phyloP scores from a whole-genome alignment of 208 protist genomes.

The Acanthamoeba healyi region DNA sequence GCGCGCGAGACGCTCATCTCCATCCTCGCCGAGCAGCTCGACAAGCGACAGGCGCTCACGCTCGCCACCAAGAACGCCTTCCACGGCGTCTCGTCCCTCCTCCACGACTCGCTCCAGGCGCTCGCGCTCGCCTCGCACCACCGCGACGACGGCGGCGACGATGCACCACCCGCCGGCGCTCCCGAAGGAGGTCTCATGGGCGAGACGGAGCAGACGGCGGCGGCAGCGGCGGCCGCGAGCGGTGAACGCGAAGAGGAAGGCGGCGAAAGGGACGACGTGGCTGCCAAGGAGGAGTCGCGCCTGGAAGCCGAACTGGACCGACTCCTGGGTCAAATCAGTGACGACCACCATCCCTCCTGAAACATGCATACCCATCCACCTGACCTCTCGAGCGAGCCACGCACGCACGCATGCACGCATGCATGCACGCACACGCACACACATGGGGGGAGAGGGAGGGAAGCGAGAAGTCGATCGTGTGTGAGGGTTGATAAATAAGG shows the following conservation, averaged over 20 bases:
- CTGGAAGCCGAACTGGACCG: slow-evolving; percentile 28
- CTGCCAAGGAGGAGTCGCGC: not conserved
- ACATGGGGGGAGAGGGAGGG: no score
- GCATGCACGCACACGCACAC: not conserved
- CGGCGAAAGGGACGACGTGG: not conserved
- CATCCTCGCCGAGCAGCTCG: slow-evolving; percentile 82
- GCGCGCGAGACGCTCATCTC: slow-evolving; percentile 81
- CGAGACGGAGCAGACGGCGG: not conserved
- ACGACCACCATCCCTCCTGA: not conserved
- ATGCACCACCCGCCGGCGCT: not conserved
- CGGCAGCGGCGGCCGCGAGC: not conserved
- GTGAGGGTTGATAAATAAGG: not conserved
- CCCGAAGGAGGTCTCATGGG: no score
- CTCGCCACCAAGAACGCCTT: slow-evolving; percentile 55
- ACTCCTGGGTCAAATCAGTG: not conserved
- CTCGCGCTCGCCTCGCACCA: slow-evolving; percentile 27
- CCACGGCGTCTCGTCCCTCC: slow-evolving; percentile 21
- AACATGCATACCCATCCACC: no score
- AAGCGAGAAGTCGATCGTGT: not conserved
- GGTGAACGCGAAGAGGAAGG: not conserved
- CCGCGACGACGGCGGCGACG: not conserved
- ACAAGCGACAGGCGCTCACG: slow-evolving; percentile 69
- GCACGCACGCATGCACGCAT: not conserved
- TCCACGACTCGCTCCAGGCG: slow-evolving; percentile 54
- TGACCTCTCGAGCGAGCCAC: no score